Base-by-base conservation (phyloP, 2,329 filamentous ascomycete genomes). In the Sporothrix schenckii region DNA sequence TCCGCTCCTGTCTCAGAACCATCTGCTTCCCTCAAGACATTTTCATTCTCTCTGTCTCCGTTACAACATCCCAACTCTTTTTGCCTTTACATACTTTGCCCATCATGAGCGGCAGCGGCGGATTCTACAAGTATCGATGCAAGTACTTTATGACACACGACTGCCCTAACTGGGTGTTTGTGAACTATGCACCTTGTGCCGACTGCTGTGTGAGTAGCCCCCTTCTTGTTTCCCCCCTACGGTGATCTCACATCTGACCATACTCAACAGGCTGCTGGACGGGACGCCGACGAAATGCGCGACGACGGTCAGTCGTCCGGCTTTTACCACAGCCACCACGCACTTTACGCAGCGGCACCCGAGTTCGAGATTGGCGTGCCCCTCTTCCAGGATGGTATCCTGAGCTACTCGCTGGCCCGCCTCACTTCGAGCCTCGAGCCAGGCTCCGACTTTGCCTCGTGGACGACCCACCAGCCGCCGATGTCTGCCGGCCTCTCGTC, bases 111-210 rank as follows among this genome's bases (percentile, higher is more conserved):
- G 78, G 79, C 60, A 79, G 80, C 76, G 81, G 81, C 66, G 81
- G 81, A 56, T 82, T 79, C 71, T 84, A 83, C 76, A 84, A 82
- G 78, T 85, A 83, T 77, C 80, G 81, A 52, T 85, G 83, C 80
- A 85, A 84, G 76, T 83, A 85, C 78, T 85, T 82, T 73, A 80
- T 80, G 72, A 81, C 81, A 14, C 77, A 83, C 75, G 80, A 84
- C 75, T 85, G 83, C 76, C 78, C 77, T 2, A 81, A 84, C 72
- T 85, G 83, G 83, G 82, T 84, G 13, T 84, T 81, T 73, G 80
- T 84, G 56, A 83, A 84, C 72, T 79, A 82, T 71, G 78, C 82
- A 19, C 77, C 82, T 1, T 85, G 83, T 74, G 78, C 81, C 39
- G 77, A 78, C 70, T 85, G 83, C 74, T 78, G 81, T 70, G 83